These are phyloP conservation scores for Lentinula sp. DNA, from an alignment of 768 basidiomycete species.

Conservation along the genomic window DNA sequence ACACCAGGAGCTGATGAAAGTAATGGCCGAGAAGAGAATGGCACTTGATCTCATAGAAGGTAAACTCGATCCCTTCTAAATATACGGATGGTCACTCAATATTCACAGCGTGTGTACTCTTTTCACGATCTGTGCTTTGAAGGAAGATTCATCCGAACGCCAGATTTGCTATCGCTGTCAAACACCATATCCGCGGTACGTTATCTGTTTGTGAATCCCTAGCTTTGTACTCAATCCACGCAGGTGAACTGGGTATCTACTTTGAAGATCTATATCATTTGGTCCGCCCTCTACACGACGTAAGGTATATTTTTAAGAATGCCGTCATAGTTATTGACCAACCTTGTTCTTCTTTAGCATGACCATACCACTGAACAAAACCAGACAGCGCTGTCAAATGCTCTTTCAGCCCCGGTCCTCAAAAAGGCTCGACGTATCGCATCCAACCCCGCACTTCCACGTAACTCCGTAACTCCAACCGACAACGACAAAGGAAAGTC, in stretches of 20 bases:
- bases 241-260: slow-evolving; percentile 55
- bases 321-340: background rate
- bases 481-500: background rate
- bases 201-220: background rate
- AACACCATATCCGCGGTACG: slow-evolving; percentile 56
- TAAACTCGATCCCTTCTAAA: background rate
- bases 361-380: slow-evolving; percentile 9
- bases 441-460: slow-evolving; percentile 7
- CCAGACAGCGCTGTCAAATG: background rate
- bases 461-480: background rate
- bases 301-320: slow-evolving; percentile 11
- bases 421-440: slow-evolving; percentile 5
- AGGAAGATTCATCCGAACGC: background rate
- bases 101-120: slow-evolving; percentile 18
- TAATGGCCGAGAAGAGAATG: slow-evolving; percentile 58
- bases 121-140: background rate
- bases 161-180: slow-evolving; percentile 20
- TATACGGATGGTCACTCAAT: background rate
- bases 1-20: slow-evolving; percentile 36
- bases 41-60: slow-evolving; percentile 55
- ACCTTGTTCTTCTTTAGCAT: background rate
- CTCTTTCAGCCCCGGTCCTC: background rate
- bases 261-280: slow-evolving; percentile 58
- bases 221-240: background rate
- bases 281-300: slow-evolving; percentile 50